A percentile compares a stretch with the other conserved stretches of the same genome.
phyloP scores from a whole-genome alignment of 75 land plant genomes.

The Pseudotsuga menziesii region DNA sequence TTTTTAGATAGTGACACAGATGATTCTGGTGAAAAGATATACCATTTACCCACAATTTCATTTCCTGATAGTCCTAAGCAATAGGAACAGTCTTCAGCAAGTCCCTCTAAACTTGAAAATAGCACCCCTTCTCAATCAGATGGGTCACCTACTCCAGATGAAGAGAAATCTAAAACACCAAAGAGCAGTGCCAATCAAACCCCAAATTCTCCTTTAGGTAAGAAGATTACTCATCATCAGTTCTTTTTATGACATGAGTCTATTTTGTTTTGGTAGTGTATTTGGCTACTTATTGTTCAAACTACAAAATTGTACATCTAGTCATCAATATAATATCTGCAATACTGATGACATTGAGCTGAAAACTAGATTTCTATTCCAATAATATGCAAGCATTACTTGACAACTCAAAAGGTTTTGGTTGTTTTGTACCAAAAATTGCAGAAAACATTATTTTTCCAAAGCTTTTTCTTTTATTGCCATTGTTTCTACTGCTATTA shows the following conservation, averaged over 20 bases:
- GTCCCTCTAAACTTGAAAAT: conserved; percentile 40
- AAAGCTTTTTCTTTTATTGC: too few relatives aligned
- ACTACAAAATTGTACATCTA: too few relatives aligned
- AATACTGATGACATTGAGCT: too few relatives aligned
- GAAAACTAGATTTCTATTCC: too few relatives aligned
- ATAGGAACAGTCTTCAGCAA: conserved; percentile 44
- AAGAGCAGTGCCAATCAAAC: conserved; percentile 20
- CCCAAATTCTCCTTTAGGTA: conserved; percentile 57
- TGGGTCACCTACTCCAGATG: conserved; percentile 62
- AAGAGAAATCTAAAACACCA: conserved; percentile 37
- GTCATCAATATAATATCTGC: too few relatives aligned
- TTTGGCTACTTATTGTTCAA: not conserved
- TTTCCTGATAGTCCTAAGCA: conserved; percentile 73
- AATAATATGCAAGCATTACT: too few relatives aligned
- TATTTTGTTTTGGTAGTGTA: not conserved
- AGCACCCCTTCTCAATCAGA: conserved; percentile 54
- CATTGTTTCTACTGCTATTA: too few relatives aligned
- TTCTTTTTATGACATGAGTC: not conserved
- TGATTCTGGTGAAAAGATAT: conserved; percentile 75
- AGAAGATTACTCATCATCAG: not conserved
- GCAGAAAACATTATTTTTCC: too few relatives aligned
- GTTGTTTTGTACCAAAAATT: too few relatives aligned
- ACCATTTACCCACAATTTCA: conserved; percentile 80
- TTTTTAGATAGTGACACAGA: conserved; percentile 90
- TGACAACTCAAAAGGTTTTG: too few relatives aligned